A percentile compares a stretch with the other conserved stretches of the same genome.
Evolutionary conservation across 208 protist species (phyloP).

Genomic region (Leishmania aethiopica): DNA sequence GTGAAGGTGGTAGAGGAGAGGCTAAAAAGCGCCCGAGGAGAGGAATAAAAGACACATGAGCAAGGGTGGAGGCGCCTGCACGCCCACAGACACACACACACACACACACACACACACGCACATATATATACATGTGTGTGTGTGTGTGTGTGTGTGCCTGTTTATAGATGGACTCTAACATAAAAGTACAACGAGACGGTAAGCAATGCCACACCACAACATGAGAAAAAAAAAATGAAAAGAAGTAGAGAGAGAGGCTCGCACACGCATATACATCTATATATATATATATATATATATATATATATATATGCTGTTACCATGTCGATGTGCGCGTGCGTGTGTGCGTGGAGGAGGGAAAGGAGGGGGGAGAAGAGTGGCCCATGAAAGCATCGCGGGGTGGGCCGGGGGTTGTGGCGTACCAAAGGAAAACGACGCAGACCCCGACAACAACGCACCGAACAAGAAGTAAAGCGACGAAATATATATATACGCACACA

Average conservation of each 20-base stretch:
- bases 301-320: neutral
- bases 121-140: fast-evolving
- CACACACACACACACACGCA: too few species aligned
- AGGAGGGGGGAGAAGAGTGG: too few species aligned
- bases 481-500: neutral
- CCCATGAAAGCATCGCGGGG: neutral
- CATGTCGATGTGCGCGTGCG: neutral
- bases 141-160: fast-evolving
- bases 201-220: neutral
- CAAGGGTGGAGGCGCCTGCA: neutral
- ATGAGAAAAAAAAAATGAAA: neutral
- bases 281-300: neutral
- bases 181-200: neutral
- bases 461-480: neutral
- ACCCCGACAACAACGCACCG: neutral
- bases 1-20: neutral
- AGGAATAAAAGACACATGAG: neutral
- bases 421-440: too few species aligned
- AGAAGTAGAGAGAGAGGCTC: neutral
- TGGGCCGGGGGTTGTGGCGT: neutral
- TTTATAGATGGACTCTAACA: too few species aligned
- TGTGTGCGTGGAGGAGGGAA: neutral
- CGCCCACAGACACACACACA: too few species aligned
- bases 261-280: neutral
- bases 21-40: too few species aligned